Evolutionary conservation across 2,329 filamentous ascomycete species (phyloP).

Genomic region (Ilyonectria robusta): DNA sequence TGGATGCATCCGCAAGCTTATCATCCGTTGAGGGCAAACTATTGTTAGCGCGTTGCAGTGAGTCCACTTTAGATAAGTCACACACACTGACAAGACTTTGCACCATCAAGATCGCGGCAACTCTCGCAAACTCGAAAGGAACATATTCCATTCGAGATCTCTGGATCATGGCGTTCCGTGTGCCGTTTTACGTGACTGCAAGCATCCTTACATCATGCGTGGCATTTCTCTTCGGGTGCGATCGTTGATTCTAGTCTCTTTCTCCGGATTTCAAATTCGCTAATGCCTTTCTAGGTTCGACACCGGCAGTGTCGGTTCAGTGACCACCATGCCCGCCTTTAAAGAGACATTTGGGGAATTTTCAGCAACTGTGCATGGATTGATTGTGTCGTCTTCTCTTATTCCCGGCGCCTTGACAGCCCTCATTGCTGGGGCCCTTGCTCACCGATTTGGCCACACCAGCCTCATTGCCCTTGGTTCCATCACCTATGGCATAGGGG

Average conservation of each 20-base stretch:
- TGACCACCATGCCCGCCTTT: constrained; percentile 71
- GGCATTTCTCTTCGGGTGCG: constrained; percentile 52
- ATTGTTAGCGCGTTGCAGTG: constrained; percentile 11
- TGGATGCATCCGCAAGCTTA: constrained; percentile 24
- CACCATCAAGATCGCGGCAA: neutral
- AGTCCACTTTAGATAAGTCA: constrained; percentile 31
- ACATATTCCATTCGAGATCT: neutral
- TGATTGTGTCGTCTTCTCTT: constrained; percentile 72
- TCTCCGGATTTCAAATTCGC: neutral
- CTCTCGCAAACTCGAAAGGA: neutral
- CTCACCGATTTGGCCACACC: constrained; percentile 66
- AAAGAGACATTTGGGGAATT: constrained; percentile 64
- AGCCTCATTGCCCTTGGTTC: constrained; percentile 67
- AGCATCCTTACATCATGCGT: constrained; percentile 50
- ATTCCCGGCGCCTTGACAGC: constrained; percentile 72
- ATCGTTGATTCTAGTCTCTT: neutral
- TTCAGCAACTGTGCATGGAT: constrained; percentile 69
- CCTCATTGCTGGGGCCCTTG: constrained; percentile 69
- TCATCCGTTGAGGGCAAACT: constrained; percentile 25
- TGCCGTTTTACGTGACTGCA: constrained; percentile 49
- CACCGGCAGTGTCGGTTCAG: constrained; percentile 70
- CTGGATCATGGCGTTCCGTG: constrained; percentile 24
- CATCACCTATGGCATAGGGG: constrained; percentile 67
- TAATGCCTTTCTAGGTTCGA: constrained; percentile 43
- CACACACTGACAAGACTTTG: constrained; percentile 18